These are phyloP conservation scores for Cladophialophora yegresii DNA, from an alignment of 2,329 filamentous ascomycete species.

Conservation along the genomic window DNA sequence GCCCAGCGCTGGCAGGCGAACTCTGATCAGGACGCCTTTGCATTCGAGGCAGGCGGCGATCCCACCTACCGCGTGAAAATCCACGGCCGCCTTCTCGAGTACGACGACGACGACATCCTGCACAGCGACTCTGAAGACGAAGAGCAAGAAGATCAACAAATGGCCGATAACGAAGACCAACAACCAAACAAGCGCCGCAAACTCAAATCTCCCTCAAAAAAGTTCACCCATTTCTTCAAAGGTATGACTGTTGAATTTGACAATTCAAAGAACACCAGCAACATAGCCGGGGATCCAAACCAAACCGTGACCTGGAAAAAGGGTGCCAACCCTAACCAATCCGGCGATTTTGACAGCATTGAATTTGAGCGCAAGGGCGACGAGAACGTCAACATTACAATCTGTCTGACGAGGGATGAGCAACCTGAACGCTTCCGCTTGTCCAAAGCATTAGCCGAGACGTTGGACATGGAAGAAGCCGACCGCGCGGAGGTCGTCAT, in stretches of 20 bases:
- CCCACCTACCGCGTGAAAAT: slow-evolving; percentile 89
- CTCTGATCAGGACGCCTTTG: slow-evolving; percentile 73
- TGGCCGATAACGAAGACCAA: neutral
- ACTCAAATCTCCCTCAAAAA: slow-evolving; percentile 44
- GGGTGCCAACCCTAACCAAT: slow-evolving; percentile 55
- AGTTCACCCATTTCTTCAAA: slow-evolving; percentile 56
- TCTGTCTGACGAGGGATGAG: slow-evolving; percentile 84
- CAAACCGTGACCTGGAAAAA: slow-evolving; percentile 80
- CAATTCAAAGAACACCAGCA: slow-evolving; percentile 43
- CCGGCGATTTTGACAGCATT: slow-evolving; percentile 82
- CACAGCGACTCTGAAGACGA: slow-evolving; percentile 53
- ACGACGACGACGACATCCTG: slow-evolving; percentile 58
- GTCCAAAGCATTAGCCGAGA: slow-evolving; percentile 74
- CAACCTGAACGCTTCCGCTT: slow-evolving; percentile 80
- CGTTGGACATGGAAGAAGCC: slow-evolving; percentile 83
- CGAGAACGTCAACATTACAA: slow-evolving; percentile 86
- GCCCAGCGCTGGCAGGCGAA: slow-evolving; percentile 87
- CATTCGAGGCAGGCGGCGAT: slow-evolving; percentile 74
- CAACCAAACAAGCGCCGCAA: slow-evolving; percentile 33
- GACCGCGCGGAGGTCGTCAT: slow-evolving; percentile 85
- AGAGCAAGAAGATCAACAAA: slow-evolving; percentile 27
- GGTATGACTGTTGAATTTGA: slow-evolving; percentile 56
- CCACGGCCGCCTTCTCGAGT: slow-evolving; percentile 79
- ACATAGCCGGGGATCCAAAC: slow-evolving; percentile 46
- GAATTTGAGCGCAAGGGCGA: slow-evolving; percentile 90